Evolutionary conservation across 2,329 filamentous ascomycete genomes (phyloP).

Genomic region (Domatiomyces globalis): DNA sequence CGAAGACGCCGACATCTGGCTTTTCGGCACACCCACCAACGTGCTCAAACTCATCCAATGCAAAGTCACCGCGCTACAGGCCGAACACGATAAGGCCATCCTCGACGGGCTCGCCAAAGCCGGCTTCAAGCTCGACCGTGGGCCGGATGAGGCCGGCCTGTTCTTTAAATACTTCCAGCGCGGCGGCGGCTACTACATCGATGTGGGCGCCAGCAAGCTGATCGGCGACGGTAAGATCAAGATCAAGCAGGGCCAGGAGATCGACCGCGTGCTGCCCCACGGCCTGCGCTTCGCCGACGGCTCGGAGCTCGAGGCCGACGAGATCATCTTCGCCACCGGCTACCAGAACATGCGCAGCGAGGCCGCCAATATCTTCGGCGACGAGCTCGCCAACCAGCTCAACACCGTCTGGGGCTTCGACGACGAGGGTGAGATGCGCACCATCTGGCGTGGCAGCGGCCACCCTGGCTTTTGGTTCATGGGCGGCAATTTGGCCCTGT

Average conservation of each 20-base stretch:
- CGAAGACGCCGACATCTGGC: constrained; percentile 51
- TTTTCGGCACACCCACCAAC: constrained; percentile 44
- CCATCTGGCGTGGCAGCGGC: constrained; percentile 47
- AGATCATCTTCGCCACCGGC: constrained; percentile 45
- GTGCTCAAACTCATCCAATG: constrained; percentile 47
- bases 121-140: constrained; percentile 48
- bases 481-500: constrained; percentile 48
- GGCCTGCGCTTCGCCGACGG: constrained; percentile 44
- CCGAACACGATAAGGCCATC: constrained; percentile 7
- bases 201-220: constrained; percentile 49
- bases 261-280: constrained; percentile 37
- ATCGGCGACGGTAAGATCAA: constrained; percentile 52
- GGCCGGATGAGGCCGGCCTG: constrained; percentile 43
- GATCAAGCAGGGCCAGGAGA: constrained; percentile 48
- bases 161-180: constrained; percentile 50
- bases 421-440: constrained; percentile 39
- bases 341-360: constrained; percentile 56
- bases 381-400: constrained; percentile 45
- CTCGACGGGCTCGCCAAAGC: constrained; percentile 36
- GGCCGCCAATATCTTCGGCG: constrained; percentile 47
- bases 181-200: constrained; percentile 57
- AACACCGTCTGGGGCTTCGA: constrained; percentile 50
- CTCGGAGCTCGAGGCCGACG: constrained; percentile 44
- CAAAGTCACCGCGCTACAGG: constrained; percentile 7
- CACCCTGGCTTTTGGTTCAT: constrained; percentile 56